Percentiles rank a stretch among this genome's conserved stretches.
Evolutionary conservation across 306 rosid species (phyloP).

Genomic region (Pterocarpus macrocarpus): DNA sequence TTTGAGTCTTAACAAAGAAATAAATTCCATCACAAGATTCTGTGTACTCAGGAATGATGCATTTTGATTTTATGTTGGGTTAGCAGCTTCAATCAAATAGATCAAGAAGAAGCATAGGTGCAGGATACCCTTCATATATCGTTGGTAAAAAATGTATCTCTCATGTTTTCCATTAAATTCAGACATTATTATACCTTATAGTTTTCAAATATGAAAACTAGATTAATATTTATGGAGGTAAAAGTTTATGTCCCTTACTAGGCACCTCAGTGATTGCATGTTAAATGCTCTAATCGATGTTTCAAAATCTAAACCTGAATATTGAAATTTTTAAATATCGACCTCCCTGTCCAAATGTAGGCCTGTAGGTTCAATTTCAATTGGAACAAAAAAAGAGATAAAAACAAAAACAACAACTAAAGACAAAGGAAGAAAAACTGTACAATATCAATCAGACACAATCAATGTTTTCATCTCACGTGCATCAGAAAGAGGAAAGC

Average conservation of each 20-base stretch:
- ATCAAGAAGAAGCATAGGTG: slow-evolving; percentile 41
- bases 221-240: background rate
- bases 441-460: slow-evolving; percentile 38
- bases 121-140: slow-evolving; percentile 31
- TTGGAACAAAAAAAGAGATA: background rate
- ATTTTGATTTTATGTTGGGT: slow-evolving; percentile 38
- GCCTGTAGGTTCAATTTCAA: slow-evolving; percentile 27
- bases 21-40: slow-evolving; percentile 37
- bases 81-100: slow-evolving; percentile 33
- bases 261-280: background rate
- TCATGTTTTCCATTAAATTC: slow-evolving; percentile 41
- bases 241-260: background rate
- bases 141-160: slow-evolving; percentile 33
- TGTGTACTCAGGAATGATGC: slow-evolving; percentile 39
- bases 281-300: background rate
- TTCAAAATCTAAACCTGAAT: slow-evolving; percentile 24
- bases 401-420: slow-evolving; percentile 1
- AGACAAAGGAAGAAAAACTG: background rate
- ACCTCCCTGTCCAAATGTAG: background rate
- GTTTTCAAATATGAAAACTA: slow-evolving; percentile 38
- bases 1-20: slow-evolving; percentile 62
- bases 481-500: slow-evolving; percentile 43
- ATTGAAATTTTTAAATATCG: slow-evolving; percentile 3
- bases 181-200: slow-evolving; percentile 45
- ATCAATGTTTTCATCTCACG: slow-evolving; percentile 30